Base-by-base conservation (phyloP, 129 eudicot species). In the Scalesia atractyloides region DNA sequence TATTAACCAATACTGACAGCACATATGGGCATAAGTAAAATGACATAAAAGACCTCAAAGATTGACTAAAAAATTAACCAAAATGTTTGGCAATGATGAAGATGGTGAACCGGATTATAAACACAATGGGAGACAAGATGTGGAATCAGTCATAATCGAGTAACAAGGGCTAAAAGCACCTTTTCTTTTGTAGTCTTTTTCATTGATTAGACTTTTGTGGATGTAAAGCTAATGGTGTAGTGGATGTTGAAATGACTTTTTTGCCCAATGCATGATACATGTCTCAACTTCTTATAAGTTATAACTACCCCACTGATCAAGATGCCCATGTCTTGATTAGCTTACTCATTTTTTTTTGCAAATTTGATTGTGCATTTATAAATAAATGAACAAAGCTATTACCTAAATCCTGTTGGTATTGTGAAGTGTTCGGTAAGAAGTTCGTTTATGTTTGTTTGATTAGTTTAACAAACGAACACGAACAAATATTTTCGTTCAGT, bases 181-280 rank as follows among this genome's bases (percentile, higher is more conserved):
- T 73, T 73, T 24, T 9, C 66, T 59, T 47, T 33, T 5, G 3
- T 52, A 7, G 64, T 44, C 43, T 64, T 66, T 53, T 59, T 41
- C 41, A 44, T 76, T 72, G 43, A 65, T 11, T 54, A 51, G 73
- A 13, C 74, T 80, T 83, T 75, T 57, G 50, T 82, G 82, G 85
- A 82, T 85, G 73, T 80, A 80, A 82, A 82, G 87, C 60, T 18
- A 48, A 73, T 13, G 47, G 58, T 12, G 65, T 86, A 77, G 69
- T 77, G 71, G 76, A 70, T 65, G 49, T 72, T 61, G 73, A 68
- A 46, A 70, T 66, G 75, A 64, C 87, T 68, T 85, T 68, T 72
- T 64, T 62, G 62, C 62, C 61, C 78, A 22, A 66, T 53, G 62
- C 86, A 85, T 63, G 86, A 79, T 81, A 61, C 77, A 24, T 82